Percentiles rank a stretch among this genome's conserved stretches.
These are phyloP conservation scores for Pseudoperonospora humuli DNA, from an alignment of 352 stramenopile genomes.

Conservation along the genomic window DNA sequence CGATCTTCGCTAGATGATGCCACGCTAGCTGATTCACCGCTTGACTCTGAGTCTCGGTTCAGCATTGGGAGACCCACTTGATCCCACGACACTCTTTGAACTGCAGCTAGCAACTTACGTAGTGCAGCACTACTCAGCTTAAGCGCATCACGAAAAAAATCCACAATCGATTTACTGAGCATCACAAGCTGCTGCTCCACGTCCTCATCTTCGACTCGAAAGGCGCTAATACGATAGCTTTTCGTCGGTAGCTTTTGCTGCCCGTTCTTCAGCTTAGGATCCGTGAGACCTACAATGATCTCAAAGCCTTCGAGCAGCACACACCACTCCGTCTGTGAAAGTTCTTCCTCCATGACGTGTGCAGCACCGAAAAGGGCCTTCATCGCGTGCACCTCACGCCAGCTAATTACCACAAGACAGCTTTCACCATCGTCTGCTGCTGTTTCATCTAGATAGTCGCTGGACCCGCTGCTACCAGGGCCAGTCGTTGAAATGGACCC, in stretches of 20 bases:
- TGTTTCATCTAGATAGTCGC: slow-evolving; percentile 33
- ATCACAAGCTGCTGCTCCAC: slow-evolving; percentile 83
- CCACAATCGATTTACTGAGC: slow-evolving; percentile 77
- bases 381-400: slow-evolving; percentile 85
- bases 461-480: slow-evolving; percentile 6
- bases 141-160: slow-evolving; percentile 71
- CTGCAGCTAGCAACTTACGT: slow-evolving; percentile 46
- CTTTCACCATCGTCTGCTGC: slow-evolving; percentile 51
- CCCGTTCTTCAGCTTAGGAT: slow-evolving; percentile 59
- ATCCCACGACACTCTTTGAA: slow-evolving; percentile 62
- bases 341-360: slow-evolving; percentile 82
- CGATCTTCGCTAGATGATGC: slow-evolving; percentile 10
- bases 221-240: slow-evolving; percentile 61
- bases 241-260: slow-evolving; percentile 72
- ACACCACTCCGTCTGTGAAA: slow-evolving; percentile 69
- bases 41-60: slow-evolving; percentile 10
- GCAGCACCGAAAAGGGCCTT: slow-evolving; percentile 77
- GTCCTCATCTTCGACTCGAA: slow-evolving; percentile 78
- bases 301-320: slow-evolving; percentile 73
- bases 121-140: slow-evolving; percentile 59
- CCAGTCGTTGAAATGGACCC: slow-evolving; percentile 25
- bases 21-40: slow-evolving; percentile 2
- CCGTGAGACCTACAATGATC: slow-evolving; percentile 67
- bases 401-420: slow-evolving; percentile 58
- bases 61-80: slow-evolving; percentile 52